Base-by-base conservation (phyloP, 805 yeast genomes). In the Suhomyces kilbournensis region DNA sequence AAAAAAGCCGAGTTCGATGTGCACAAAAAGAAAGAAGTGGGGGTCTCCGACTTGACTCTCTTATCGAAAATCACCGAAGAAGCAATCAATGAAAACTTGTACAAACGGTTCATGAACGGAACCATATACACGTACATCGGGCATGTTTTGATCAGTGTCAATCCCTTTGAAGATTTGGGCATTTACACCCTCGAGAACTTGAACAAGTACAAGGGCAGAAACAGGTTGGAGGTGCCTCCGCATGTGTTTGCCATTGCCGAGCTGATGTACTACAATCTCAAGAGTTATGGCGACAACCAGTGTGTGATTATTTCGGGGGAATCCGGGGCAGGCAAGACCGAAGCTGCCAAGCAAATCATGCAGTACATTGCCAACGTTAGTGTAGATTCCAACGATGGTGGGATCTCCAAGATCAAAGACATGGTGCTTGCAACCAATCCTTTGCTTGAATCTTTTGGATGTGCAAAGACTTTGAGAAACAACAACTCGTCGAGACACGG, bases 171-270 rank as follows among this genome's bases (percentile, higher is more conserved):
- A 58, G 99, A 94, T 68, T 76, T 94, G 64, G 99, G 99, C 2
- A 94, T 94, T 49, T 94, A 94, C 71, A 90, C 97, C 7, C 88
- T 83, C 47, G 85, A 83, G 20, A 84, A 85, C 1, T 75, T 93
- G 57, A 81, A 82, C 53, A 76, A 86, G 17, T 94, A 94, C 66
- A 84, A 85, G 68, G 97, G 97, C 56, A 91, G 92, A 69, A 94
- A 94, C 70, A 79, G 99, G 62, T 76, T 94, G 53, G 99, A 94
- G 72, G 97, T 88, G 26, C 96, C 98, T 15, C 99, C 99, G 3
- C 99, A 94, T 71, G 99, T 94, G 28, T 94, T 86, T 71, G 97
- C 98, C 49, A 91, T 94, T 63, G 99, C 99, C 9, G 99, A 94
- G 71, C 75, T 96, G 34, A 91, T 94, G 96, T 94, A 87, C 70